Percentiles rank a stretch among this genome's conserved stretches.
These are phyloP conservation scores for Metroxylon sagu DNA, from an alignment of 176 grass and related monocot species.

Conservation along the genomic window DNA sequence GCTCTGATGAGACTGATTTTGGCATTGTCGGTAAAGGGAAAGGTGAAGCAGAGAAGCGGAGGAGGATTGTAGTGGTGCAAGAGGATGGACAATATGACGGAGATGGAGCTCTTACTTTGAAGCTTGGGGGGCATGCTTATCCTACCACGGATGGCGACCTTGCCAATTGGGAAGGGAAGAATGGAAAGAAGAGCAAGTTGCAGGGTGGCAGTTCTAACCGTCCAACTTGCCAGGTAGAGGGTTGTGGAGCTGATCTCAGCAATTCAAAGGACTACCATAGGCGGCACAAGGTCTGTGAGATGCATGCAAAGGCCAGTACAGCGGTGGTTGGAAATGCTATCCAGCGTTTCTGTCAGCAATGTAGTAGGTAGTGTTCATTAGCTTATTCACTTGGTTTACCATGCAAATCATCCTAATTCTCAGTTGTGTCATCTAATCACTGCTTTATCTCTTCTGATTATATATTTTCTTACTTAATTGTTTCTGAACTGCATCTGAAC, in stretches of 20 bases:
- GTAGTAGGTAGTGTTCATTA: constrained; percentile 59
- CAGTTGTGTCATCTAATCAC: no score
- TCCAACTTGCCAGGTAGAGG: constrained; percentile 71
- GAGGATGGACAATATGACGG: constrained; percentile 13
- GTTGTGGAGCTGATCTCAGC: constrained; percentile 61
- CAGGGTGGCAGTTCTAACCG: constrained; percentile 48
- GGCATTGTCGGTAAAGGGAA: constrained; percentile 14
- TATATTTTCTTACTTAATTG: no score
- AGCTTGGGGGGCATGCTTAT: constrained; percentile 19
- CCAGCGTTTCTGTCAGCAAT: constrained; percentile 97
- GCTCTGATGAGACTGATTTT: constrained; percentile 36
- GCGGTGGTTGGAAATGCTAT: constrained; percentile 60
- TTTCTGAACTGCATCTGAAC: no score
- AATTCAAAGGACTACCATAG: constrained; percentile 82
- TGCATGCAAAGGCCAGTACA: constrained; percentile 85
- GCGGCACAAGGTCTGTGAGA: constrained; percentile 93
- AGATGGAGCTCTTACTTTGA: constrained; percentile 36
- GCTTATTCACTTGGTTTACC: constrained; percentile 9
- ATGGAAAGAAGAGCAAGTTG: constrained; percentile 64
- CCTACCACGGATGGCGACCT: not conserved
- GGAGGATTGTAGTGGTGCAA: constrained; percentile 41
- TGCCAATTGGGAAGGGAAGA: constrained; percentile 40
- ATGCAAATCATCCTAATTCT: constrained; percentile 1
- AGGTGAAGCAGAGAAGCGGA: constrained; percentile 63
- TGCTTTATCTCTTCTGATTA: no score